Evolutionary conservation across 2,329 filamentous ascomycete genomes (phyloP).

Genomic region (Scedosporium dehoogii): DNA sequence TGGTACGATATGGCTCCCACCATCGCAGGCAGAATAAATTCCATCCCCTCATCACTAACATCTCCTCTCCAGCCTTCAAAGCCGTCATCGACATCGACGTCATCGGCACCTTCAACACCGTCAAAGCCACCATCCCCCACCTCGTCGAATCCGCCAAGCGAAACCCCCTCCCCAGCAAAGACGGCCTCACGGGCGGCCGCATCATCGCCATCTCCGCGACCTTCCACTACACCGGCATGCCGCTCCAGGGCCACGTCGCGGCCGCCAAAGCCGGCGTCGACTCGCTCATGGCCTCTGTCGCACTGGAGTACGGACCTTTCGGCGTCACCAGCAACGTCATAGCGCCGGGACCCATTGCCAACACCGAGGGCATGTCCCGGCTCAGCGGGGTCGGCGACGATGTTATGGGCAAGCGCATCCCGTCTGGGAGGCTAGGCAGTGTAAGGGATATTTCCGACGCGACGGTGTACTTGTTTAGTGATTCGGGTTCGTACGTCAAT

Average conservation of each 20-base stretch:
- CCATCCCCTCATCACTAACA: background rate
- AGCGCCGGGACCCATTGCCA: slow-evolving; percentile 74
- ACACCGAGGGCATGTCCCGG: slow-evolving; percentile 71
- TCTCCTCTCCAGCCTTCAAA: slow-evolving; percentile 57
- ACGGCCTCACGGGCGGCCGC: slow-evolving; percentile 64
- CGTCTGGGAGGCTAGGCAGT: slow-evolving; percentile 65
- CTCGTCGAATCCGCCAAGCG: slow-evolving; percentile 63
- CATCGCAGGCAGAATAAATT: no score
- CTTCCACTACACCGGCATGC: slow-evolving; percentile 80
- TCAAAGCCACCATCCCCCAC: slow-evolving; percentile 83
- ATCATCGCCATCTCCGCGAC: slow-evolving; percentile 87
- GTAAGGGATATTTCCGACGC: slow-evolving; percentile 88
- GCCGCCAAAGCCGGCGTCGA: slow-evolving; percentile 90
- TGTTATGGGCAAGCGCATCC: slow-evolving; percentile 40
- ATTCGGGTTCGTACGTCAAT: slow-evolving; percentile 78
- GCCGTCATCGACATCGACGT: slow-evolving; percentile 95
- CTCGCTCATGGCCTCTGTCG: slow-evolving; percentile 66
- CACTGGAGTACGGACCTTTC: slow-evolving; percentile 81
- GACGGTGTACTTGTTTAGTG: slow-evolving; percentile 79
- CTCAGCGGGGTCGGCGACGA: slow-evolving; percentile 32
- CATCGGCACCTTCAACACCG: slow-evolving; percentile 84
- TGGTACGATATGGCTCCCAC: slow-evolving; percentile 9
- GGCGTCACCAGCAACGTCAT: slow-evolving; percentile 86
- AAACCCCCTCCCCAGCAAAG: slow-evolving; percentile 46
- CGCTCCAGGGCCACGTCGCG: slow-evolving; percentile 80